Evolutionary conservation across 768 basidiomycete species (phyloP).

Genomic region (Kondoa subrosea): DNA sequence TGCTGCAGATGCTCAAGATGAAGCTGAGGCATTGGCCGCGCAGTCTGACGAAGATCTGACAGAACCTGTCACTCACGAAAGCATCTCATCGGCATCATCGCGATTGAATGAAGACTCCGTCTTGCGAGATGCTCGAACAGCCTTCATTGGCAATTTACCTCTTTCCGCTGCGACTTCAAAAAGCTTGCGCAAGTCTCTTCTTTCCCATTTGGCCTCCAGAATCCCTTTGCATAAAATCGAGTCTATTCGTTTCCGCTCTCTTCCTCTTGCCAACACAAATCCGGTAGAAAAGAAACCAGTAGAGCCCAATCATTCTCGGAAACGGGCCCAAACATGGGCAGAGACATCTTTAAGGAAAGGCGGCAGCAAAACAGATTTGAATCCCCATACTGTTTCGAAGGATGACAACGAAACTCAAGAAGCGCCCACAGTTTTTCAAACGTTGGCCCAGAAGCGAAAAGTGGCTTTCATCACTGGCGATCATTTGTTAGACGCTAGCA

Average conservation of each 20-base stretch:
- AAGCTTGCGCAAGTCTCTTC: constrained; percentile 57
- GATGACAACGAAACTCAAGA: constrained; percentile 28
- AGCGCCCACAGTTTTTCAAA: constrained; percentile 44
- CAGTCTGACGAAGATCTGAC: not conserved
- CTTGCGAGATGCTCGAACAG: constrained; percentile 59
- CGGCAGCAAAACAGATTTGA: constrained; percentile 33
- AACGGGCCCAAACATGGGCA: constrained; percentile 21
- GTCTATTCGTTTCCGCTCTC: constrained; percentile 79
- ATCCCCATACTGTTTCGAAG: constrained; percentile 30
- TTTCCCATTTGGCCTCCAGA: constrained; percentile 43
- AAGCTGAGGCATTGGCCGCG: constrained; percentile 29
- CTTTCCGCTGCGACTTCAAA: constrained; percentile 61
- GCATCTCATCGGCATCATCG: not conserved
- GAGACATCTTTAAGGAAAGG: constrained; percentile 30
- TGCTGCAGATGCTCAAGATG: constrained; percentile 26
- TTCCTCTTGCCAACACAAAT: constrained; percentile 74
- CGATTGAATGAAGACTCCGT: constrained; percentile 28
- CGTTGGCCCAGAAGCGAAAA: constrained; percentile 71
- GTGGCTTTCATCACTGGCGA: constrained; percentile 87
- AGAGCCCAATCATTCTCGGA: constrained; percentile 9
- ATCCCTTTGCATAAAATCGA: constrained; percentile 48
- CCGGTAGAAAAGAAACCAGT: constrained; percentile 39
- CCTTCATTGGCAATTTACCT: constrained; percentile 81
- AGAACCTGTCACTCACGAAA: constrained; percentile 41
- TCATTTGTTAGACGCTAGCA: constrained; percentile 48